A percentile compares a stretch with the other conserved stretches of the same genome.
Conservation (phyloP, 78 protist genomes). For the Dictyostelium discoideum region DNA sequence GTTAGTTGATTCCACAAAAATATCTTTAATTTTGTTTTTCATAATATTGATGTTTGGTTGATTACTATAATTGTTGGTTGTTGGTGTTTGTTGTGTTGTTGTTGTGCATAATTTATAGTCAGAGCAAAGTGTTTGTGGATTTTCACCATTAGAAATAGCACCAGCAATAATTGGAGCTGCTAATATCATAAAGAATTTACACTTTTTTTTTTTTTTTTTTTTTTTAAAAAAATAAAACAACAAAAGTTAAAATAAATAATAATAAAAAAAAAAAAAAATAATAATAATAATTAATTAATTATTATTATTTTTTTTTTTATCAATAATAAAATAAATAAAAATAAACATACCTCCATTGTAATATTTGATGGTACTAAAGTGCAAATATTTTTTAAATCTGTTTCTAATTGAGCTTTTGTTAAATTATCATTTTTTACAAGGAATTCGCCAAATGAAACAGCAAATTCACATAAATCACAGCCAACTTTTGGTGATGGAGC, state of each 20-base stretch:
- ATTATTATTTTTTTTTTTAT: too few species aligned
- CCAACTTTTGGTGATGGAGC: not conserved
- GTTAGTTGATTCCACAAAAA: not conserved
- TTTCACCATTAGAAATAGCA: constrained; percentile 26
- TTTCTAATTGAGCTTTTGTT: constrained; percentile 33
- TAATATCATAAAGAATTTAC: constrained; percentile 36
- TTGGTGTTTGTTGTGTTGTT: not conserved
- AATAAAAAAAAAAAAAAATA: too few species aligned
- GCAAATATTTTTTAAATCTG: constrained; percentile 34
- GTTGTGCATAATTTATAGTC: constrained; percentile 5
- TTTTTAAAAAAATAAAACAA: too few species aligned
- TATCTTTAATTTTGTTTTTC: not conserved
- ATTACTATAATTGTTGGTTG: not conserved
- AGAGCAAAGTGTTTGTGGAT: constrained; percentile 13
- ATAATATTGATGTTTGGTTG: not conserved
- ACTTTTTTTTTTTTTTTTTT: not conserved
- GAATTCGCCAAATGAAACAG: constrained; percentile 9
- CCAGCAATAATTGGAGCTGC: constrained; percentile 47
- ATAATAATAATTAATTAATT: too few species aligned
- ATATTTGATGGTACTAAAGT: constrained; percentile 21
- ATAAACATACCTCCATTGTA: constrained; percentile 27
- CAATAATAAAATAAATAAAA: too few species aligned
- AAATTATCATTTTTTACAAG: constrained; percentile 18
- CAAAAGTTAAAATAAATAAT: too few species aligned
- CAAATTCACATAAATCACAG: constrained; percentile 19